Evolutionary conservation across 805 yeast species (phyloP).

Genomic region (Kockiozyma suomiensis): DNA sequence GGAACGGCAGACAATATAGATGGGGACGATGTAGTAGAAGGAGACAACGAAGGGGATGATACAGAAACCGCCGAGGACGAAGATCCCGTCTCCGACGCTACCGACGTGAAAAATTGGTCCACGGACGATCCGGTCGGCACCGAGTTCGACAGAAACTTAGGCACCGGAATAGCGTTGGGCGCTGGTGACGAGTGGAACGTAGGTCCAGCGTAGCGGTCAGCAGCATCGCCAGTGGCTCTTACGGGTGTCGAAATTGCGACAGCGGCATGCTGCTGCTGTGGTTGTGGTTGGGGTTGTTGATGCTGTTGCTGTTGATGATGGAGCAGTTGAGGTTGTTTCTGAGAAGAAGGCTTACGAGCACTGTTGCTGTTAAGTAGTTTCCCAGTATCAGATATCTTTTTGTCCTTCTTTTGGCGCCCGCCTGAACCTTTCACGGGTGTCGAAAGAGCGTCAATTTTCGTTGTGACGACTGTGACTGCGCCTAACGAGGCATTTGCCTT

Average conservation of each 20-base stretch:
- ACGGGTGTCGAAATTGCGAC: slow-evolving; percentile 15
- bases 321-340: background rate
- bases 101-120: slow-evolving; percentile 12
- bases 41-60: background rate
- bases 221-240: slow-evolving; percentile 6
- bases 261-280: background rate
- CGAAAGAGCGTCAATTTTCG: background rate
- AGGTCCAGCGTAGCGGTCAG: slow-evolving; percentile 36
- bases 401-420: background rate
- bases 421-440: background rate
- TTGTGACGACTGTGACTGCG: background rate
- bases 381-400: background rate
- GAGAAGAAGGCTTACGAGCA: background rate
- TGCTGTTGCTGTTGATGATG: background rate
- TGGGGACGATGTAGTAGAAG: slow-evolving; percentile 1
- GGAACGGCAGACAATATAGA: background rate
- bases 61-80: background rate
- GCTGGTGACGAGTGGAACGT: slow-evolving; percentile 38
- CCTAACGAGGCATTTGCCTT: background rate
- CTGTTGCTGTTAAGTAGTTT: background rate
- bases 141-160: slow-evolving; percentile 32
- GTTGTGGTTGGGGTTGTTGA: background rate
- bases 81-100: background rate
- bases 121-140: slow-evolving; percentile 16
- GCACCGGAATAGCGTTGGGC: slow-evolving; percentile 37